A percentile compares a stretch with the other conserved stretches of the same genome.
These are phyloP conservation scores for Clonostachys solani DNA, from an alignment of 2,329 filamentous ascomycete genomes.

Conservation along the genomic window DNA sequence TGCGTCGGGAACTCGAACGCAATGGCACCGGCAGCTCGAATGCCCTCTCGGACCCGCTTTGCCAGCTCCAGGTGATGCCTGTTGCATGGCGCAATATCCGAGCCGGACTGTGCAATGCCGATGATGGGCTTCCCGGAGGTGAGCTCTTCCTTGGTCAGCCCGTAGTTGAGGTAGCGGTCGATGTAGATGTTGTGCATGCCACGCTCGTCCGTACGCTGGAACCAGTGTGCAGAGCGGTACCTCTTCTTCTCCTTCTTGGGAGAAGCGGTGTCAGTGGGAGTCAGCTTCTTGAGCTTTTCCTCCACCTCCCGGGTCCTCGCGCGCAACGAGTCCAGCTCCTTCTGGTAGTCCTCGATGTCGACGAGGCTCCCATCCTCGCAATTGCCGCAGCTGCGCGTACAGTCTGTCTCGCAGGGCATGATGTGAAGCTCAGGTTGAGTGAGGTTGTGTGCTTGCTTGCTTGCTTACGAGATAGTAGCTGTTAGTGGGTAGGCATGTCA, in stretches of 20 bases:
- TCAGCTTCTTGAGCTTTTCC: background rate
- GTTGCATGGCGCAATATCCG: slow-evolving; percentile 45
- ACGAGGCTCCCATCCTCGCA: background rate
- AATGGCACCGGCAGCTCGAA: slow-evolving; percentile 41
- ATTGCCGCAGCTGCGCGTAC: no score
- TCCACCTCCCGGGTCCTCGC: background rate
- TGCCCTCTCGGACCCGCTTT: slow-evolving; percentile 44
- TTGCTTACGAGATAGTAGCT: no score
- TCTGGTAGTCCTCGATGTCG: background rate
- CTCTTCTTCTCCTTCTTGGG: background rate
- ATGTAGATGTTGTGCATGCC: slow-evolving; percentile 34
- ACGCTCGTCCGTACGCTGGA: slow-evolving; percentile 5
- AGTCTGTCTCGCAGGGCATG: no score
- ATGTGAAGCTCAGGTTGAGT: no score
- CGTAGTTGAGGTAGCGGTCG: slow-evolving; percentile 45
- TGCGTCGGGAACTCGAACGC: slow-evolving; percentile 47
- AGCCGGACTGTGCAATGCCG: slow-evolving; percentile 46
- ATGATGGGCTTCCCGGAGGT: slow-evolving; percentile 44
- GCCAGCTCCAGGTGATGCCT: slow-evolving; percentile 42
- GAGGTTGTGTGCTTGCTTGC: no score
- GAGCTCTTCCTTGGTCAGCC: slow-evolving; percentile 41
- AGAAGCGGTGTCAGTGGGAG: background rate
- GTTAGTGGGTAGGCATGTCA: no score
- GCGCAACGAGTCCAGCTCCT: background rate
- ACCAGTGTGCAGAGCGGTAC: slow-evolving; percentile 7